A percentile compares a stretch with the other conserved stretches of the same genome.
These are phyloP conservation scores for Liriodendron chinense DNA, from an alignment of 164 flowering plant species.

Conservation along the genomic window DNA sequence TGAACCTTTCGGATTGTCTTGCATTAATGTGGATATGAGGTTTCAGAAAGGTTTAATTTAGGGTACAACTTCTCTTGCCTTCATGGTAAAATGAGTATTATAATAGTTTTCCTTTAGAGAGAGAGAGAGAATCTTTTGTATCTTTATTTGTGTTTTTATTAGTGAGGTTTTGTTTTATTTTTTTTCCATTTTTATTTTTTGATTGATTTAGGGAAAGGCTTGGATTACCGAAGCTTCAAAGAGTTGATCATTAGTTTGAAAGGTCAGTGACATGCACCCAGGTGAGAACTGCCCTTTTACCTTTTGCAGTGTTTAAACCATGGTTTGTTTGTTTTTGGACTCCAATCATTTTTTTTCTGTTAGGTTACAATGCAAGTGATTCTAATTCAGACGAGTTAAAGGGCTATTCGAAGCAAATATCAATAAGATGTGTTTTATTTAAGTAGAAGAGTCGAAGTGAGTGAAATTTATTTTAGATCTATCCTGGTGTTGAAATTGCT, in stretches of 20 bases:
- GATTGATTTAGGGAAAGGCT: slow-evolving; percentile 49
- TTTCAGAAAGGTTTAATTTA: too few species aligned
- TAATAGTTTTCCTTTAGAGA: too few species aligned
- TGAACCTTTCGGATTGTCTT: too few species aligned
- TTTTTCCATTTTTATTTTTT: too few species aligned
- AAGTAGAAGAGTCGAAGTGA: slow-evolving; percentile 17
- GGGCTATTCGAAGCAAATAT: slow-evolving; percentile 19
- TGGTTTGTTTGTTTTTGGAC: slow-evolving; percentile 1
- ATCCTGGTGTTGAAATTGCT: neutral
- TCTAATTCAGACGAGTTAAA: slow-evolving; percentile 66
- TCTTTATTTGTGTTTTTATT: neutral
- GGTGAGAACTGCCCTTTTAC: slow-evolving; percentile 25
- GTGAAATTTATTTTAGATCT: slow-evolving; percentile 13
- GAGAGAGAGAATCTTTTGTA: neutral
- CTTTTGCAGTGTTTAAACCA: neutral
- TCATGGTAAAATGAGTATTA: too few species aligned
- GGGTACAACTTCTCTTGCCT: too few species aligned
- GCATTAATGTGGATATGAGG: too few species aligned
- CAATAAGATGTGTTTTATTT: neutral
- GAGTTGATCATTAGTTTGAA: slow-evolving; percentile 68
- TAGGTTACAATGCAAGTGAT: slow-evolving; percentile 79
- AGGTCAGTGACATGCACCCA: slow-evolving; percentile 73
- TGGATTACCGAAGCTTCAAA: slow-evolving; percentile 81
- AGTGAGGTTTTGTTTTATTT: too few species aligned
- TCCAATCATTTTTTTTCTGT: slow-evolving; percentile 4